Percentiles rank a stretch among this genome's conserved stretches.
These are phyloP conservation scores for Venturia pyrina DNA, from an alignment of 2,329 filamentous ascomycete species.

Conservation along the genomic window DNA sequence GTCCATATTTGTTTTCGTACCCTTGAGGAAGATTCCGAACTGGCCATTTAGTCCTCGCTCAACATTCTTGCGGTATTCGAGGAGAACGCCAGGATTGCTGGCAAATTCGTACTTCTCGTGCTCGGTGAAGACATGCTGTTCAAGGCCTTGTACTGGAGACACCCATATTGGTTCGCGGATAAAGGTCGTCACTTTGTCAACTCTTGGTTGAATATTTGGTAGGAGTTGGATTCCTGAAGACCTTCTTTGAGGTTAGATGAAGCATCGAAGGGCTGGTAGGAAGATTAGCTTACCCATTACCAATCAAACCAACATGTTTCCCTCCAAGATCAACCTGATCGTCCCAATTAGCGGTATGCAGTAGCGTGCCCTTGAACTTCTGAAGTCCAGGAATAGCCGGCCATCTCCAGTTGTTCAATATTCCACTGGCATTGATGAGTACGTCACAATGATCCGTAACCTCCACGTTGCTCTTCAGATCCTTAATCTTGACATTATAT, in stretches of 20 bases:
- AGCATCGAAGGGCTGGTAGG: constrained; percentile 16
- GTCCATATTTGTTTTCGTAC: constrained; percentile 29
- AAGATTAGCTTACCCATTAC: constrained; percentile 31
- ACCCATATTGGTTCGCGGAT: constrained; percentile 44
- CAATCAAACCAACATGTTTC: constrained; percentile 44
- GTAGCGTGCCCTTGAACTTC: constrained; percentile 42
- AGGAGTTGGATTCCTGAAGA: constrained; percentile 46
- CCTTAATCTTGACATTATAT: constrained; percentile 27
- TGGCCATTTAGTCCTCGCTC: constrained; percentile 37
- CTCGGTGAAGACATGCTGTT: constrained; percentile 32
- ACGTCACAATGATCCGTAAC: constrained; percentile 36
- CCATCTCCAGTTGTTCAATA: constrained; percentile 43
- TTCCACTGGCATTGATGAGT: constrained; percentile 39
- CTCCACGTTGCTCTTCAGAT: constrained; percentile 20
- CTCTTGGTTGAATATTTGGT: constrained; percentile 35
- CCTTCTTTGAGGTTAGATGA: constrained; percentile 25
- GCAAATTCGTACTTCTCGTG: constrained; percentile 34
- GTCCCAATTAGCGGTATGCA: constrained; percentile 49
- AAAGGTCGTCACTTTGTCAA: constrained; percentile 38
- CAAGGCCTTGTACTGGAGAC: constrained; percentile 33
- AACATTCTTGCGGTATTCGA: constrained; percentile 34
- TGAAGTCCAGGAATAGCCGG: constrained; percentile 42
- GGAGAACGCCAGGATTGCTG: constrained; percentile 29
- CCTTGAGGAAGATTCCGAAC: constrained; percentile 38
- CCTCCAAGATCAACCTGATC: constrained; percentile 37